Conservation (phyloP, 352 stramenopile species). For the Thraustotheca clavata region DNA sequence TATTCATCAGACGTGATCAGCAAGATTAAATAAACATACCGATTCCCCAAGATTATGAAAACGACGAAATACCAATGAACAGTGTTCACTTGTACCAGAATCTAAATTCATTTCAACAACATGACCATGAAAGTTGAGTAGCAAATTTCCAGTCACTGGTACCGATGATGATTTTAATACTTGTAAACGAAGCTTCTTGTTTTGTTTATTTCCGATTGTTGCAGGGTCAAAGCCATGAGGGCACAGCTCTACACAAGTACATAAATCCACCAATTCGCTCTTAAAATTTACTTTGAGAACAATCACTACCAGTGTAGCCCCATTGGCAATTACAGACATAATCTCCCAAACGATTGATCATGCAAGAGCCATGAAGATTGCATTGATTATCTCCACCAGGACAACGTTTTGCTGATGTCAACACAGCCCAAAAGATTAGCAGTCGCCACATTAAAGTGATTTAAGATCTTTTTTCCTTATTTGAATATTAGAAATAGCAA, state of each 20-base stretch:
- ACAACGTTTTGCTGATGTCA: too few species aligned
- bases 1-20: not conserved
- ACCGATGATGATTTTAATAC: not conserved
- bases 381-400: constrained; percentile 54
- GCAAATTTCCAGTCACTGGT: constrained; percentile 34
- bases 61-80: constrained; percentile 47
- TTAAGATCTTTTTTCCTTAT: too few species aligned
- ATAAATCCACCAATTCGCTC: not conserved
- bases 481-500: too few species aligned
- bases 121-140: constrained; percentile 58
- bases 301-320: constrained; percentile 53
- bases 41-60: constrained; percentile 65
- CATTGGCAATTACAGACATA: constrained; percentile 75
- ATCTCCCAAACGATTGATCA: constrained; percentile 49
- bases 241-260: constrained; percentile 46
- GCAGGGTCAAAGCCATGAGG: constrained; percentile 51
- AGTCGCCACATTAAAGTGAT: too few species aligned
- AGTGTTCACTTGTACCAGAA: constrained; percentile 45
- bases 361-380: constrained; percentile 55
- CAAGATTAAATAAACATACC: constrained; percentile 22
- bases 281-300: constrained; percentile 38
- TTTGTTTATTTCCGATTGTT: constrained; percentile 26
- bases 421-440: too few species aligned
- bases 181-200: constrained; percentile 39
- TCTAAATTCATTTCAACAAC: constrained; percentile 51